phyloP scores from a whole-genome alignment of 75 land plant species.

The Pinus tabuliformis region DNA sequence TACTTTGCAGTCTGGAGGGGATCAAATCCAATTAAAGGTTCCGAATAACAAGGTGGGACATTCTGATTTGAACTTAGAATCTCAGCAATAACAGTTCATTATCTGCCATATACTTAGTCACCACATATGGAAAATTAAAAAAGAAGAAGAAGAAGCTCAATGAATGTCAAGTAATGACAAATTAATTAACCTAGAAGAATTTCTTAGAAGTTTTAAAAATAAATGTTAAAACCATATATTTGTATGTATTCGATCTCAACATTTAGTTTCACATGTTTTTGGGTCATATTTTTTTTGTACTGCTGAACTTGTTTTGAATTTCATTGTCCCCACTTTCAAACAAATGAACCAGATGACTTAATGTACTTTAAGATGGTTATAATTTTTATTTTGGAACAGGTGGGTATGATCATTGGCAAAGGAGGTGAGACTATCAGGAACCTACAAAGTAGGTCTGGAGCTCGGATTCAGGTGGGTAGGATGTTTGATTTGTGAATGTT shows the following conservation, averaged over 20 bases:
- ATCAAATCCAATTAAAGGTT: constrained; percentile 73
- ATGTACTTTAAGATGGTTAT: not conserved
- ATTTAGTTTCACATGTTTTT: no score
- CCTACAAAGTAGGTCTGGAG: constrained; percentile 86
- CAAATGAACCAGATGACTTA: no score
- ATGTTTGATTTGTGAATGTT: not conserved
- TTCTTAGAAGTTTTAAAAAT: constrained; percentile 6
- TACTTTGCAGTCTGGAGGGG: constrained; percentile 49
- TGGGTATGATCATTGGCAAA: constrained; percentile 92
- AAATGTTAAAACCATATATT: not conserved
- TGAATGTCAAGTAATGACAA: no score
- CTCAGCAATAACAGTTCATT: not conserved
- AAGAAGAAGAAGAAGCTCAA: no score
- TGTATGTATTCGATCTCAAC: no score
- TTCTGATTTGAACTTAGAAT: not conserved
- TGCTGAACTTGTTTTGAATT: no score
- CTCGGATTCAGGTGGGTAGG: constrained; percentile 83
- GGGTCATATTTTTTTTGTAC: no score
- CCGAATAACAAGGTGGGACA: constrained; percentile 82
- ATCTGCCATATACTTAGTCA: not conserved
- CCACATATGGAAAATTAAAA: no score
- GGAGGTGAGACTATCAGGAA: constrained; percentile 96
- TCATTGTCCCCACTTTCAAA: no score
- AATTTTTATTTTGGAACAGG: constrained; percentile 41
- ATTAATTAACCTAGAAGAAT: not conserved